A percentile compares a stretch with the other conserved stretches of the same genome.
Evolutionary conservation across 2,329 filamentous ascomycete genomes (phyloP).

Genomic region (Colletotrichum musicola): DNA sequence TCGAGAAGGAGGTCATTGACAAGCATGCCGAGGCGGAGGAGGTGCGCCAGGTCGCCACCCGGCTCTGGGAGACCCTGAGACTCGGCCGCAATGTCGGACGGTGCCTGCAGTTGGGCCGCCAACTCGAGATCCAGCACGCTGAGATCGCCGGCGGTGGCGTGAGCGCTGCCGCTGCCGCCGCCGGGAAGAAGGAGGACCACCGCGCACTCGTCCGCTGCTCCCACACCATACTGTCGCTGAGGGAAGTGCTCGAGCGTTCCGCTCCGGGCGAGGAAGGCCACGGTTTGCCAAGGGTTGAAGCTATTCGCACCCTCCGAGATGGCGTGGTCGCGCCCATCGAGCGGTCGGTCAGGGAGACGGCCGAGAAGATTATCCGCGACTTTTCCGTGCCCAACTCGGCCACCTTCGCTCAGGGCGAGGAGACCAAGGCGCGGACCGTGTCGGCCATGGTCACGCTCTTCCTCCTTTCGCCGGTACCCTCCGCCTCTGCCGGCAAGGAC

Average conservation of each 20-base stretch:
- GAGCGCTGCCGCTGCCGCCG: slow-evolving; percentile 46
- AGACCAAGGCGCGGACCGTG: slow-evolving; percentile 78
- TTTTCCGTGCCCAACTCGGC: slow-evolving; percentile 75
- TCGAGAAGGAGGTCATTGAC: slow-evolving; percentile 87
- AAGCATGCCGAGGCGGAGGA: slow-evolving; percentile 83
- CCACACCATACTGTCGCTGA: slow-evolving; percentile 80
- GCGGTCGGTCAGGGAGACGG: slow-evolving; percentile 76
- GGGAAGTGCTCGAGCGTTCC: slow-evolving; percentile 78
- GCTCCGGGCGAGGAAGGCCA: slow-evolving; percentile 80
- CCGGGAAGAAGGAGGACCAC: slow-evolving; percentile 75
- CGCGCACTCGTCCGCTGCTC: slow-evolving; percentile 85
- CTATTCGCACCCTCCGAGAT: slow-evolving; percentile 77
- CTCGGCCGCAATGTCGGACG: slow-evolving; percentile 82
- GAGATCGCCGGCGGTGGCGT: slow-evolving; percentile 68
- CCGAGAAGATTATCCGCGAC: slow-evolving; percentile 84
- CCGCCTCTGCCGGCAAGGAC: slow-evolving; percentile 57
- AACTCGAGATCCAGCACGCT: slow-evolving; percentile 86
- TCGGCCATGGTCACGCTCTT: slow-evolving; percentile 84
- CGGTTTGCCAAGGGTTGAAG: slow-evolving; percentile 79
- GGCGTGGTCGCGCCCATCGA: slow-evolving; percentile 80
- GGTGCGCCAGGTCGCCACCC: slow-evolving; percentile 80
- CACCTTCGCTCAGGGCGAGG: slow-evolving; percentile 77
- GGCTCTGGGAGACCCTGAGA: slow-evolving; percentile 83
- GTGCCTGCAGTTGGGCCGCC: slow-evolving; percentile 84
- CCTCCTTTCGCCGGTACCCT: slow-evolving; percentile 77